phyloP scores from a whole-genome alignment of 768 basidiomycete genomes.

The Jaapia argillacea region DNA sequence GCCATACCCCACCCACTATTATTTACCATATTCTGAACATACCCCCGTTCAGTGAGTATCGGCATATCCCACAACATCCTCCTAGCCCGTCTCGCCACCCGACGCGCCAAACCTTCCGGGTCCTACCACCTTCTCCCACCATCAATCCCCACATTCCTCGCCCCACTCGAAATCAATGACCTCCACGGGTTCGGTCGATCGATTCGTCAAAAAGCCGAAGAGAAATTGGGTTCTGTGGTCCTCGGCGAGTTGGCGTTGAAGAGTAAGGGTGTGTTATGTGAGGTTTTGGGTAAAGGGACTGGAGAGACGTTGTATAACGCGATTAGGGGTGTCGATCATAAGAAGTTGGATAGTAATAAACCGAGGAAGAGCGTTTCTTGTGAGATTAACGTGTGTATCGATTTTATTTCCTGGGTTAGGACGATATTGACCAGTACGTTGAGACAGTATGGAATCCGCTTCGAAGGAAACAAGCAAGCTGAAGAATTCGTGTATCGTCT shows the following conservation, averaged over 20 bases:
- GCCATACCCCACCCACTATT: conserved; percentile 1
- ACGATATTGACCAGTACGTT: neutral
- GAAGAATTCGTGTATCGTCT: conserved; percentile 71
- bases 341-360: conserved; percentile 73
- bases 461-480: conserved; percentile 73
- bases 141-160: conserved; percentile 44
- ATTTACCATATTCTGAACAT: neutral
- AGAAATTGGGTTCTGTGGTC: conserved; percentile 63
- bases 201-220: conserved; percentile 65
- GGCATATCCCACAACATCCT: conserved; percentile 90
- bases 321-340: conserved; percentile 75
- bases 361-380: conserved; percentile 87
- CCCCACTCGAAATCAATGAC: conserved; percentile 65
- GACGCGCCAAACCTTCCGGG: conserved; percentile 84
- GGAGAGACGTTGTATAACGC: conserved; percentile 85
- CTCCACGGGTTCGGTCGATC: conserved; percentile 83
- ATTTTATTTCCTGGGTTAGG: too few relatives aligned
- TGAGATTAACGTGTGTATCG: conserved; percentile 83
- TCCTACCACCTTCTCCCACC: conserved; percentile 62
- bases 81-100: conserved; percentile 85
- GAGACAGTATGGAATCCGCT: conserved; percentile 87
- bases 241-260: conserved; percentile 60
- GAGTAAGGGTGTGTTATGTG: conserved; percentile 55
- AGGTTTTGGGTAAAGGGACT: conserved; percentile 65
- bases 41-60: conserved; percentile 57